These are phyloP conservation scores for Dendrobium nobile DNA, from an alignment of 106 monocot genomes.

Conservation along the genomic window DNA sequence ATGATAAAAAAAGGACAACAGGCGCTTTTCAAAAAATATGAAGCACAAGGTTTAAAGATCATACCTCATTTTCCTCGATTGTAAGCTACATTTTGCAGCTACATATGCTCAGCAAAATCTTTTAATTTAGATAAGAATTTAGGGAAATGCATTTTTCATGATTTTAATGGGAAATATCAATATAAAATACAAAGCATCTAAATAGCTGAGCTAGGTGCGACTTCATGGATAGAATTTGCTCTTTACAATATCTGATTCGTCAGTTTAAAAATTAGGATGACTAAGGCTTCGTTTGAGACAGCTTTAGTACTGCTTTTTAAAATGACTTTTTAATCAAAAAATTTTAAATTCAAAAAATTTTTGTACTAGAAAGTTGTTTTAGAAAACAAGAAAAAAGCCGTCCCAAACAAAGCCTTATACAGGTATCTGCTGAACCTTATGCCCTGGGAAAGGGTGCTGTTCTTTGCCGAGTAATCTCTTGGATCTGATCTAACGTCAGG, in stretches of 20 bases:
- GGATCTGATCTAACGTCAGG: background rate
- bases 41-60: no score
- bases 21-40: no score
- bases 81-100: no score
- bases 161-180: background rate
- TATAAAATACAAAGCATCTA: background rate
- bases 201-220: background rate
- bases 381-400: no score
- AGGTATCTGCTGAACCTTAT: background rate
- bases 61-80: no score
- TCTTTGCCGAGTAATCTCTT: background rate
- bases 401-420: background rate
- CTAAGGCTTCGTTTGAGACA: no score
- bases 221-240: no score
- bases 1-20: no score
- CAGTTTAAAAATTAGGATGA: background rate
- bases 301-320: no score
- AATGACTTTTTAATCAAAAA: no score
- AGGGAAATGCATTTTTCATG: background rate
- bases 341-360: no score
- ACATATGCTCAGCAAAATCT: background rate
- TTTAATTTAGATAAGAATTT: background rate
- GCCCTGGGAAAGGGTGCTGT: background rate
- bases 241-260: background rate
- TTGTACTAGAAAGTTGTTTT: no score